phyloP scores from a whole-genome alignment of 2,329 filamentous ascomycete genomes.

The Exophiala phaeomuriformis region DNA sequence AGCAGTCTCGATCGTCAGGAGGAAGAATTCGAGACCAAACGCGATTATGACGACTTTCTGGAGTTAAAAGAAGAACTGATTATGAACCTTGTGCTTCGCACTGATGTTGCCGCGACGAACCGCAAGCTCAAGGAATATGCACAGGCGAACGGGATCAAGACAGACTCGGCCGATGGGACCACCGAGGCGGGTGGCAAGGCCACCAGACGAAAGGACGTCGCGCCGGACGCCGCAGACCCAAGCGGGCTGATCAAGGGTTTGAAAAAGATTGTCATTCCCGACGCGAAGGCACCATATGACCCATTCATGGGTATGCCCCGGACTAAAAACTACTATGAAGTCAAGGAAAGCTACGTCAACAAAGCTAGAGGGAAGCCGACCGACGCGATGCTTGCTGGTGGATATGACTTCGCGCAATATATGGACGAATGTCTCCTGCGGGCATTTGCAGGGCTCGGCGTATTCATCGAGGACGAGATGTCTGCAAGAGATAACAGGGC shows the following conservation, averaged over 20 bases:
- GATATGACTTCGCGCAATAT: conserved; percentile 77
- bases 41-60: conserved; percentile 87
- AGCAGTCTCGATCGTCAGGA: conserved; percentile 76
- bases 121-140: conserved; percentile 61
- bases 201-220: conserved; percentile 13
- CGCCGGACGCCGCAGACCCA: conserved; percentile 24
- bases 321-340: conserved; percentile 59
- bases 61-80: conserved; percentile 86
- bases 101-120: conserved; percentile 58
- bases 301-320: conserved; percentile 73
- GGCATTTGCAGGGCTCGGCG: conserved; percentile 80
- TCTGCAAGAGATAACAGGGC: conserved; percentile 13
- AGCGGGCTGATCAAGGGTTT: conserved; percentile 67
- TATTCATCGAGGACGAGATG: conserved; percentile 73
- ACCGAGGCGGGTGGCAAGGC: conserved; percentile 59
- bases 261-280: conserved; percentile 55
- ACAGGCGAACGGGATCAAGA: conserved; percentile 58
- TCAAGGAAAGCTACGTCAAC: conserved; percentile 66
- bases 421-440: conserved; percentile 74
- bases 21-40: conserved; percentile 80
- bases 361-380: conserved; percentile 58
- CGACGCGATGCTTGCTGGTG: conserved; percentile 63
- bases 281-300: conserved; percentile 71
- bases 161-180: conserved; percentile 62
- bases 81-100: conserved; percentile 72